These are phyloP conservation scores for Trichosporon coremiiforme DNA, from an alignment of 1,284 basidiomycete species.

Conservation along the genomic window DNA sequence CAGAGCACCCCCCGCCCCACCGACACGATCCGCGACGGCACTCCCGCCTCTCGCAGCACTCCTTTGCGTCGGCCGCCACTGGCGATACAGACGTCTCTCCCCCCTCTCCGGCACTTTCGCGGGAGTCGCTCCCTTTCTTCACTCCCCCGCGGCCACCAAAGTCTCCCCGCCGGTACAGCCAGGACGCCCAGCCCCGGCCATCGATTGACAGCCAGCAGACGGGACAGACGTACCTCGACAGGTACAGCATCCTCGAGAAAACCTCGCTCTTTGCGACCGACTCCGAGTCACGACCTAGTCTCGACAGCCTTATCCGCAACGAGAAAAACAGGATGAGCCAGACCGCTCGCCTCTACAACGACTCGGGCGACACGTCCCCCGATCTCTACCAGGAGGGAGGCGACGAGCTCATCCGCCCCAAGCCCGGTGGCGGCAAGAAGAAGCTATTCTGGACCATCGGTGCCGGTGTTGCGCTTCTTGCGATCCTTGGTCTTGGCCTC, in stretches of 20 bases:
- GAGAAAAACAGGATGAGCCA: neutral
- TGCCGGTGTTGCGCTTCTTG: neutral
- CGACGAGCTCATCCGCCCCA: neutral
- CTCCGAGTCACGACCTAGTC: neutral
- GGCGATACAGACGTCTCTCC: neutral
- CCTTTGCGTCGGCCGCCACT: neutral
- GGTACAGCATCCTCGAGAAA: constrained; percentile 3
- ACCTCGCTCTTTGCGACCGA: constrained; percentile 3
- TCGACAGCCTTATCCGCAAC: constrained; percentile 8
- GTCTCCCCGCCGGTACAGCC: constrained; percentile 3
- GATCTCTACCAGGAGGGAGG: neutral
- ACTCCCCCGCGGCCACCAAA: constrained; percentile 1
- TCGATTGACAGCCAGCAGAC: constrained; percentile 1
- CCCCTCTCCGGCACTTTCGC: neutral
- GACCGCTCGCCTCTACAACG: neutral
- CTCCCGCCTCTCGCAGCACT: neutral
- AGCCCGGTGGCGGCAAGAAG: neutral
- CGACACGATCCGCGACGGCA: neutral
- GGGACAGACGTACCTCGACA: constrained; percentile 2
- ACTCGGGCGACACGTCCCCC: neutral
- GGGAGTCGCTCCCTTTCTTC: neutral
- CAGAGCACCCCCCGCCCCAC: constrained; percentile 11
- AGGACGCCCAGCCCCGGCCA: neutral
- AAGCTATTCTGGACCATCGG: neutral
- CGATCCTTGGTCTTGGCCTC: neutral